Evolutionary conservation across 2,329 filamentous ascomycete species (phyloP), one percentile per base, ranked within the genome.

Genomic region (Pyrenophora seminiperda): DNA sequence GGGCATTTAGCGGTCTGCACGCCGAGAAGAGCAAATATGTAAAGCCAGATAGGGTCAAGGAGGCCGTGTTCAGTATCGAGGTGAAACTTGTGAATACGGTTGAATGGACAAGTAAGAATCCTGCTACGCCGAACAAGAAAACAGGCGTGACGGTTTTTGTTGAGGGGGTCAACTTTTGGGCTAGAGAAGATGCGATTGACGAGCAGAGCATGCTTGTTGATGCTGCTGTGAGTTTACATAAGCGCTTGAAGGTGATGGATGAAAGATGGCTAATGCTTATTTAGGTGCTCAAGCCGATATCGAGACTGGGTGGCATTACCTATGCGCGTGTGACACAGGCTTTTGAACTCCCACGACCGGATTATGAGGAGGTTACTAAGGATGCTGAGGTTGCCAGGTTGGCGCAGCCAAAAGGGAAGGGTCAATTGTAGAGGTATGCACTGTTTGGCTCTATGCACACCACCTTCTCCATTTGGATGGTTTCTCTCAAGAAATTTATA

Each of bases 91-190:
- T 93, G 55, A 85, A 85, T 47, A 78, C 79, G 73, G 75, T 86
- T 64, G 91, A 96, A 74, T 96, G 90, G 75, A 87, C 93, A 72
- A 90, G 86, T 71, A 80, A 81, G 43, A 65, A 58, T 47, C 50
- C 54, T 11, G 79, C 79, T 0, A 84, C 76, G 2, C 87, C 88
- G 0, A 91, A 89, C 2, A 87, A 86, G 75, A 91, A 86, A 77
- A 87, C 87, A 1, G 85, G 87, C 1, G 86, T 88, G 3, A 67
- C 96, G 56, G 88, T 83, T 1, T 81, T 96, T 27, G 79, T 97
- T 10, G 91, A 97, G 75, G 93, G 91, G 0, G 86, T 89, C 27
- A 81, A 87, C 20, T 96, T 97, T 68, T 97, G 92, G 91, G 91
- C 86, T 2, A 77, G 92, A 44, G 90, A 95, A 70, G 93, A 97